Evolutionary conservation across 2,329 filamentous ascomycete genomes (phyloP).

Genomic region (Aureobasidium sp.): DNA sequence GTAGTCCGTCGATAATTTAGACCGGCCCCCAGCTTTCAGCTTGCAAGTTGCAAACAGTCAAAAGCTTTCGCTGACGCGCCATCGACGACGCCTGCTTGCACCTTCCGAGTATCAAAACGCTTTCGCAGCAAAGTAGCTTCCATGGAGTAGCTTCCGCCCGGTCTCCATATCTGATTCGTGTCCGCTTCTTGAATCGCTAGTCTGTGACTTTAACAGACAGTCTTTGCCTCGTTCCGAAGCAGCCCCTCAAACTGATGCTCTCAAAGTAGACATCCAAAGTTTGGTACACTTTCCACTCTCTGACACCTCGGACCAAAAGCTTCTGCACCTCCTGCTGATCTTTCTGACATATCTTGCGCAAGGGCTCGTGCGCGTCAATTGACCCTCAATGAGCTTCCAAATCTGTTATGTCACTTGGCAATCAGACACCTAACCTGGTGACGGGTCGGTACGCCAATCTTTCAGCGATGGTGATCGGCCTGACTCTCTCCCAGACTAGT

Average conservation of each 20-base stretch:
- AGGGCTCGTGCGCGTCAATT: background rate
- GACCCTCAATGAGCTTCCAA: background rate
- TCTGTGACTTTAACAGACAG: background rate
- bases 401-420: background rate
- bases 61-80: background rate
- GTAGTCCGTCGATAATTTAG: too few relatives aligned
- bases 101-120: conserved; percentile 3
- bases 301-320: conserved; percentile 11
- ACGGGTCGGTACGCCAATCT: background rate
- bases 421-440: background rate
- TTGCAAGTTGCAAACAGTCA: too few relatives aligned
- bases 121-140: too few relatives aligned
- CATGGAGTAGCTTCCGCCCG: background rate
- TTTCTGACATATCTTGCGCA: background rate
- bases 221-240: background rate
- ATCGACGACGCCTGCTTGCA: background rate
- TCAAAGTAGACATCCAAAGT: background rate
- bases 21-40: too few relatives aligned
- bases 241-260: background rate
- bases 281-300: conserved; percentile 5
- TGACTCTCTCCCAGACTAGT: background rate
- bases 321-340: background rate
- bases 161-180: background rate
- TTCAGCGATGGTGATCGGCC: background rate
- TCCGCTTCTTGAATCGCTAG: conserved; percentile 6